phyloP scores from a whole-genome alignment of 1,284 basidiomycete species.

The Cerrena zonata region DNA sequence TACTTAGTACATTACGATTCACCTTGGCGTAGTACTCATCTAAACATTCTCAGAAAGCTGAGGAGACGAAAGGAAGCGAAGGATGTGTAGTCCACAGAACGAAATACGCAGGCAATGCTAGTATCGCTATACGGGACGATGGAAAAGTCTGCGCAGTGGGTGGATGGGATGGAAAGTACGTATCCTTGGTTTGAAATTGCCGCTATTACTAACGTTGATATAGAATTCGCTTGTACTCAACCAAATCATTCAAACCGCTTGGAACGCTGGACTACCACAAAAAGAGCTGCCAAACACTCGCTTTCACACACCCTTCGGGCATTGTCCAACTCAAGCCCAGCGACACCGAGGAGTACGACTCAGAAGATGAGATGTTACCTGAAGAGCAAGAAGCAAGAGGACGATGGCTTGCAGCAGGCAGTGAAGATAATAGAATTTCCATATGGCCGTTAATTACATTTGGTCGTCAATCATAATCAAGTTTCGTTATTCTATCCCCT shows the following conservation, averaged over 20 bases:
- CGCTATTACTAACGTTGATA: not conserved
- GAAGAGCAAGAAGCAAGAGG: conserved; percentile 48
- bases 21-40: not conserved
- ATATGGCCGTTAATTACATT: conserved; percentile 79
- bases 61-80: not conserved
- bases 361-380: conserved; percentile 42
- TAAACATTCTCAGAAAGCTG: not conserved
- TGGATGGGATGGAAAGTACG: conserved; percentile 85
- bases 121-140: conserved; percentile 68
- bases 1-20: not conserved
- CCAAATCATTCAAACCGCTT: conserved; percentile 68
- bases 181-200: not conserved
- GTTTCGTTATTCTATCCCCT: not conserved
- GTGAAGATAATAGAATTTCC: conserved; percentile 70
- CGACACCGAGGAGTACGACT: not conserved
- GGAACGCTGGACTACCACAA: conserved; percentile 79
- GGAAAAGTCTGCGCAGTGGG: conserved; percentile 75
- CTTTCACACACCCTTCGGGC: conserved; percentile 47
- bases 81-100: conserved; percentile 40
- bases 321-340: not conserved
- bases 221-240: conserved; percentile 76
- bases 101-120: conserved; percentile 75
- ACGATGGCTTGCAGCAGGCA: conserved; percentile 69
- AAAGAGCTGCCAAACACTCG: conserved; percentile 61
- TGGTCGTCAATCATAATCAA: conserved; percentile 8